Base-by-base conservation (phyloP, 2,329 filamentous ascomycete genomes). In the Blastomyces parvus region DNA sequence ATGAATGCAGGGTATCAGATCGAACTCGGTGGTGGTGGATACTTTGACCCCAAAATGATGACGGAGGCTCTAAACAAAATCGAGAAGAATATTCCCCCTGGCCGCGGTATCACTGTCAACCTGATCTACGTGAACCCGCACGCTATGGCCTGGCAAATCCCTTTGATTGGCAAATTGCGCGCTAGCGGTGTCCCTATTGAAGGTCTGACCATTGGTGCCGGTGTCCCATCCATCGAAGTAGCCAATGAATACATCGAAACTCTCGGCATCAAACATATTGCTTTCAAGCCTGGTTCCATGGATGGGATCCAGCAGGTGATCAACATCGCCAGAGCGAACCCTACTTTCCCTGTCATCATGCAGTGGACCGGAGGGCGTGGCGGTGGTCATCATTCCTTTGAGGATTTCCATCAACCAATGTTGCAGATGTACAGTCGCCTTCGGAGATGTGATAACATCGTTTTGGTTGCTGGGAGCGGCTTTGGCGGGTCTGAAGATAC, bases 1-100 rank as follows among this genome's bases (percentile, higher is more conserved):
- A 96, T 96, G 89, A 93, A 93, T 69, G 90, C 91, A 62, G 91
- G 91, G n/a, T 96, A 96, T 76, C 90, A 95, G 67, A 90, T 95
- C 68, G 91, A 96, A 80, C 82, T 96, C 68, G 91, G 87, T 65
- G 91, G 91, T 73, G 91, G 91, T 74, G 91, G 91, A 66, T 96
- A 96, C 79, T 96, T 90, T 78, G 88, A 88, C 67, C 87, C 88
- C 59, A 88, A 87, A 75, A 86, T 81, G 64, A 91, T 97, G 88
- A 92, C 89, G 0, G 85, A 87, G 53, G 91, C 92, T 17, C 82
- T 97, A 63, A 82, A 79, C 66, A 93, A 94, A 79, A 93, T 97
- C 66, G 91, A 96, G 74, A 86, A 88, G 70, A 83, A 85, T 25
- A 93, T 95, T 66, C 89, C 90, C 36, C 85, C 90, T 33, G 91